Conservation (phyloP, 2,329 filamentous ascomycete genomes). For the Venturia asperata region DNA sequence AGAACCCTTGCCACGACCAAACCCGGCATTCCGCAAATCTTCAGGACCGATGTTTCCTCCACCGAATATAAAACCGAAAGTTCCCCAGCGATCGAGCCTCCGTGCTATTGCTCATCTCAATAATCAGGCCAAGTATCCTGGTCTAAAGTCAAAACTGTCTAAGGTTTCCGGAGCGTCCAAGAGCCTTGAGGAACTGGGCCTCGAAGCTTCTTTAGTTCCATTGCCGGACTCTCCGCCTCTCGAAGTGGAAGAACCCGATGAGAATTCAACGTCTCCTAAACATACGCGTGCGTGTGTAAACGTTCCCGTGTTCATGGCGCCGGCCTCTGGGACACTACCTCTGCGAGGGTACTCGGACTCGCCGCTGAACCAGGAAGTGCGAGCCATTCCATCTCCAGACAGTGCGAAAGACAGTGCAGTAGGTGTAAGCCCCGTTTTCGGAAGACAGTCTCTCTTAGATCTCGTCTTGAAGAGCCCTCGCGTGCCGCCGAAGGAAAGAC, state of each 20-base stretch:
- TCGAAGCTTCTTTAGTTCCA: neutral
- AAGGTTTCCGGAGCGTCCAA: neutral
- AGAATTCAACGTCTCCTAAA: neutral
- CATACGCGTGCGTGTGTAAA: neutral
- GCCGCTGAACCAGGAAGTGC: neutral
- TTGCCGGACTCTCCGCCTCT: neutral
- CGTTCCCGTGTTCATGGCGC: neutral
- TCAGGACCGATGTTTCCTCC: neutral
- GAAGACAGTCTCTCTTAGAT: neutral
- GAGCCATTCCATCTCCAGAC: neutral
- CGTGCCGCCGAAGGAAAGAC: neutral
- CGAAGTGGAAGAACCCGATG: neutral
- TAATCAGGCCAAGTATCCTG: neutral
- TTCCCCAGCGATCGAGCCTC: conserved; percentile 3
- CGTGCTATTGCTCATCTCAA: neutral
- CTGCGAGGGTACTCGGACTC: neutral
- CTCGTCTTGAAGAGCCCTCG: neutral
- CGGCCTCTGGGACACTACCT: neutral
- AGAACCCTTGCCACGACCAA: neutral
- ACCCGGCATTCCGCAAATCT: neutral
- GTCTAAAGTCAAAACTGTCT: neutral
- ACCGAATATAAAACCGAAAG: neutral
- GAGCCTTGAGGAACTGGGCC: neutral
- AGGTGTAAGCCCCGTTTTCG: neutral
- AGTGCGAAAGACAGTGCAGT: neutral